phyloP scores from a whole-genome alignment of 495 filamentous ascomycete species.

The Bombardia bombarda region DNA sequence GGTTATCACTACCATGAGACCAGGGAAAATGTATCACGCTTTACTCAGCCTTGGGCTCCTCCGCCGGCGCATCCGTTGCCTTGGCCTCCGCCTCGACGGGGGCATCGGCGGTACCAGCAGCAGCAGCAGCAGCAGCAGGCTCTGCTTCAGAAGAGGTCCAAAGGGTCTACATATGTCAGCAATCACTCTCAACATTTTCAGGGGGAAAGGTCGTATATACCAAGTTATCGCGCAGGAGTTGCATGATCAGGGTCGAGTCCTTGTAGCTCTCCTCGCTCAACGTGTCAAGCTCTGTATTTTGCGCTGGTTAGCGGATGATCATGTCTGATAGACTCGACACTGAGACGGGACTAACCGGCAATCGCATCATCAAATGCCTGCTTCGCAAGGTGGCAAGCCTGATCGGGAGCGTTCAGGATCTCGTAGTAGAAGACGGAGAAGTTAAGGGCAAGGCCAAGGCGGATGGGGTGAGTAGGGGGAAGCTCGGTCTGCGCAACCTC shows the following conservation, averaged over 20 bases:
- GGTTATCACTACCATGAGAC: constrained; percentile 26
- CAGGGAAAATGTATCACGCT: constrained; percentile 21
- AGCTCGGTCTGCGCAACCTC: constrained; percentile 97
- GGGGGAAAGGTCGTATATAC: constrained; percentile 45
- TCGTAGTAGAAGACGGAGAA: constrained; percentile 99
- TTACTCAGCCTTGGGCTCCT: constrained; percentile 49
- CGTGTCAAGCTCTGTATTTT: constrained; percentile 80
- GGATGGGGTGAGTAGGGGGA: constrained; percentile 96
- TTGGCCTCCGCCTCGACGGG: constrained; percentile 44
- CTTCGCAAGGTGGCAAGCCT: constrained; percentile 98
- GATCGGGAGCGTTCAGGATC: constrained; percentile 98
- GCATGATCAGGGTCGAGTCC: constrained; percentile 99
- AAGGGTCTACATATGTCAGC: constrained; percentile 62
- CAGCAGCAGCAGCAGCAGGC: constrained; percentile 54
- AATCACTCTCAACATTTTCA: not conserved
- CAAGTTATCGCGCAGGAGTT: constrained; percentile 96
- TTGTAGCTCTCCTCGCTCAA: constrained; percentile 99
- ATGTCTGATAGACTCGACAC: not conserved
- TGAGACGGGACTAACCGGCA: constrained; percentile 56
- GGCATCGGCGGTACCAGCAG: constrained; percentile 54
- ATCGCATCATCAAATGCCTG: constrained; percentile 99
- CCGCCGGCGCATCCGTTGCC: constrained; percentile 30
- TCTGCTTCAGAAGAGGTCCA: constrained; percentile 99
- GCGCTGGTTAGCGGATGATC: constrained; percentile 12
- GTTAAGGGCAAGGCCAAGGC: constrained; percentile 95